Base-by-base conservation (phyloP, 345 rosid species). In the Populus tremula region DNA sequence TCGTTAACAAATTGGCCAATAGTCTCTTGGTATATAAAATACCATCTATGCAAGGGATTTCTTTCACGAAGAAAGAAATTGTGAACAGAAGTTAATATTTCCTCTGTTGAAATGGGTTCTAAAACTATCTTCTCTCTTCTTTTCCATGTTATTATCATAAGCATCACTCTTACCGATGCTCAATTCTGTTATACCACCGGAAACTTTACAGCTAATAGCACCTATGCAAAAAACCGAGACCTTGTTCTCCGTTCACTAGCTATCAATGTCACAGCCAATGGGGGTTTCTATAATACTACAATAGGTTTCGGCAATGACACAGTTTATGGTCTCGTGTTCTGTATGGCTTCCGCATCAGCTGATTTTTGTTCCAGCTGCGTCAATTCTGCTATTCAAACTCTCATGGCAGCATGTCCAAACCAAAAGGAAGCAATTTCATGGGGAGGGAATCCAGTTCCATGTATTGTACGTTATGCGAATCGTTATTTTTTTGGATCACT, bases 381-480 rank as follows among this genome's bases (percentile, higher is more conserved):
- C 71, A 79, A 61, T 25, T 64, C 65, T 9, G 27, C 80, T 47
- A 47, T 67, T 23, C 62, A 66, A 20, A 47, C 27, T 3, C 45
- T 82, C 9, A 54, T 63, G 45, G n/a, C 27, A 33, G 29, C 5
- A 31, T 86, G 88, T 66, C 80, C 77, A 0, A 71, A 77, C 72
- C 69, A 73, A 38, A 84, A 74, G 35, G 67, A 23, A 70, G 81
- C 79, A 50, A n/a, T 82, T 47, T 62, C 71, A 17, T 82, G 82
- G 85, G 84, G 64, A 17, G 29, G 39, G 38, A 2, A 23, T 65
- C 18, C 12, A 20, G 65, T 33, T 56, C 67, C n/a, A 1, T 86
- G 87, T 47, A 73, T 70, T 62, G 75, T 86, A 12, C 82, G 78
- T 6, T 82, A 75, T 62, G 36, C 87, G 4, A 79, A 61, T 67